Evolutionary conservation across 768 basidiomycete species (phyloP), one percentile per base, ranked within the genome.

Genomic region (Gloeostereum incarnatum): DNA sequence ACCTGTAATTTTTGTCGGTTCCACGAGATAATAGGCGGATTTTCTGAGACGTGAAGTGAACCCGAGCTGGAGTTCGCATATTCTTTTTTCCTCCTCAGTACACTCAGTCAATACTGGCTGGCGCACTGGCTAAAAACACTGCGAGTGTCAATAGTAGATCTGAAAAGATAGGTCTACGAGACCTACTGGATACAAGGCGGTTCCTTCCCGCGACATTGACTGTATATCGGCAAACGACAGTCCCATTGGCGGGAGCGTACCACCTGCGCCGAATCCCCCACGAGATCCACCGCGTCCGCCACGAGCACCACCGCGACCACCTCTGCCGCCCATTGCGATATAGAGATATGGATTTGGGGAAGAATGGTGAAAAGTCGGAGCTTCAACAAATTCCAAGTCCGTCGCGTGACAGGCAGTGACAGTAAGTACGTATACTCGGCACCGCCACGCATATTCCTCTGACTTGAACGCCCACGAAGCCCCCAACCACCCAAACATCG

Each of bases 201-300:
- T 80, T 40, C 69, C 80, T 56, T 89, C 88, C 41, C 81, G 66
- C 13, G 83, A 81, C 51, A 89, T 59, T 35, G 75, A 69, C 54
- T 86, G 82, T 36, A 91, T 68, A 54, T 91, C 87, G 30, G 80
- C 73, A 53, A 83, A 85, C 5, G 80, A 78, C 21, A 90, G 69
- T 14, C 88, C 87, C 78, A 87, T 84, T 0, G 85, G 83, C 2
- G 76, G 78, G 25, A 71, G 66, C 56, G 42, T 57, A 52, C 53
- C 45, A 19, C 58, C 52, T 10, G 56, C 40, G 16, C 66, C 62
- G 11, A 59, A 52, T 36, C 66, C 59, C 19, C 76, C 73, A 14
- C 74, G 73, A 49, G 73, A 70, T 4, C 75, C 74, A 6, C 81
- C 78, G 42, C 83, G 58, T 3, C 82, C 75, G 13, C 78, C 73